Base-by-base conservation (phyloP, 768 basidiomycete genomes). In the Piloderma croceum region DNA sequence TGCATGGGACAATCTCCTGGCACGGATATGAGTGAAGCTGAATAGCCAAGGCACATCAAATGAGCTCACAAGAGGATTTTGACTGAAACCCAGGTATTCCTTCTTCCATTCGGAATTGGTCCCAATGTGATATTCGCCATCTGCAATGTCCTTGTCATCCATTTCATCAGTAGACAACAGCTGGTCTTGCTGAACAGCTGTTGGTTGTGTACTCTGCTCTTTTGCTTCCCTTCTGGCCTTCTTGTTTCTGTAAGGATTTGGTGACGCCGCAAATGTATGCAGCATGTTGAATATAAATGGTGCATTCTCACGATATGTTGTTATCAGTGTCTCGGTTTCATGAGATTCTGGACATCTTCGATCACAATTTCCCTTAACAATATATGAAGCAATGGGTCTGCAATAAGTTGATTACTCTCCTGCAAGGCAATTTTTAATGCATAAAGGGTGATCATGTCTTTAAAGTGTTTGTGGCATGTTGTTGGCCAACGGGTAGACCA, bases 231-330 rank as follows among this genome's bases (percentile, higher is more conserved):
- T 15, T 29, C 27, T 29, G 10, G 17, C 25, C 21, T 43, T 39
- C 24, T 42, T 11, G n/a, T 46, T 36, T 10, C 54, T 34, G 29
- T 37, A 48, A 24, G 39, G 29, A 27, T 56, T 56, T 2, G 54
- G 47, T 19, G 42, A 41, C 5, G 47, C 27, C 1, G 43, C 22
- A 31, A 56, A 53, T 10, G 38, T 44, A 12, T 39, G 11, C 1
- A 56, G 39, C 1, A 51, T 24, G 5, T 22, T 24, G 29, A 41
- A 56, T 3, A 42, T 47, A 31, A 51, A 53, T 0, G 54, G 54
- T 3, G 45, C 42, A 7, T n/a, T 23, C 34, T 44, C 32, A 6
- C 37, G 13, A 12, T 35, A n/a, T 11, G 35, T 38, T n/a, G 34
- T 36, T 5, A 34, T 20, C 9, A 46, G 22, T 29, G 27, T 34